Evolutionary conservation across 2,329 filamentous ascomycete species (phyloP).

Genomic region (Phyllosticta citribraziliensis): DNA sequence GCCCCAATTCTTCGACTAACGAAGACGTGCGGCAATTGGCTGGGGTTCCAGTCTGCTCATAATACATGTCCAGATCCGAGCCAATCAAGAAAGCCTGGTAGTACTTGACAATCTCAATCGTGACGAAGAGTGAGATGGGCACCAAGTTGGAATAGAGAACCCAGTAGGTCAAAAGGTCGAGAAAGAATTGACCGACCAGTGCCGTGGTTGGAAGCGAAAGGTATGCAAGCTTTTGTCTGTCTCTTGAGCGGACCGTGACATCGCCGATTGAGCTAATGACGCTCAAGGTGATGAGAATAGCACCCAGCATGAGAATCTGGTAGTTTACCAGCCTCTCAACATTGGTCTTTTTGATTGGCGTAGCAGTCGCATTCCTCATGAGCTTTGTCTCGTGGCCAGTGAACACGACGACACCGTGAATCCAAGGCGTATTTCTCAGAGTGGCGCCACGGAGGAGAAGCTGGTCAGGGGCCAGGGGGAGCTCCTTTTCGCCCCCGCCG

Average conservation of each 20-base stretch:
- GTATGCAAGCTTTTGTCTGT: slow-evolving; percentile 57
- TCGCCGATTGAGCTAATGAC: slow-evolving; percentile 88
- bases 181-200: slow-evolving; percentile 67
- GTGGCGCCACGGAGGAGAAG: slow-evolving; percentile 87
- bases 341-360: slow-evolving; percentile 94
- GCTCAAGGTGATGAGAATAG: slow-evolving; percentile 73
- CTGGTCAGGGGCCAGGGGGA: slow-evolving; percentile 84
- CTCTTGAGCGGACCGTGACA: slow-evolving; percentile 62
- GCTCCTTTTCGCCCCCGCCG: slow-evolving; percentile 85
- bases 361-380: slow-evolving; percentile 95
- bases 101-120: slow-evolving; percentile 95
- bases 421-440: slow-evolving; percentile 91
- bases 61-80: slow-evolving; percentile 95
- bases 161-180: slow-evolving; percentile 97
- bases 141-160: slow-evolving; percentile 94
- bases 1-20: slow-evolving; percentile 90
- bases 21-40: slow-evolving; percentile 94
- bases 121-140: slow-evolving; percentile 95
- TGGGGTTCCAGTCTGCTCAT: slow-evolving; percentile 88
- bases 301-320: slow-evolving; percentile 83
- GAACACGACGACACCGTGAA: slow-evolving; percentile 92
- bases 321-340: slow-evolving; percentile 90
- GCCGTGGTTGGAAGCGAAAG: slow-evolving; percentile 48
- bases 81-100: slow-evolving; percentile 97
- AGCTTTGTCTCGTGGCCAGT: slow-evolving; percentile 97